These are phyloP conservation scores for Tolypocladium album DNA, from an alignment of 2,329 filamentous ascomycete genomes.

Conservation along the genomic window DNA sequence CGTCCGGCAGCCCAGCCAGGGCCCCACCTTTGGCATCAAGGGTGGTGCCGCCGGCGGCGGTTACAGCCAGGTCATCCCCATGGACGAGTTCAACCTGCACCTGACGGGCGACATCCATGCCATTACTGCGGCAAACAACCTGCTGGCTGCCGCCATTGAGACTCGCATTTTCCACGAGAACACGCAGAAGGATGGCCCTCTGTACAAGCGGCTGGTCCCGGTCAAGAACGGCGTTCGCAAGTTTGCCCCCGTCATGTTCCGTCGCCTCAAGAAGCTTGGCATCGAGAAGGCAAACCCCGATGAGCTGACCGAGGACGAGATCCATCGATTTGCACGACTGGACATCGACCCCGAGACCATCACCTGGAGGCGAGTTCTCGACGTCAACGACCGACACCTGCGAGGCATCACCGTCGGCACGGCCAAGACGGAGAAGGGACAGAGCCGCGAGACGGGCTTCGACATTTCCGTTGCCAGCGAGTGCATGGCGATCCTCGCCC, in stretches of 20 bases:
- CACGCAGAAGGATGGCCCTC: slow-evolving; percentile 79
- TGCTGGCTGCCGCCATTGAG: slow-evolving; percentile 91
- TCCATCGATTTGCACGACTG: slow-evolving; percentile 76
- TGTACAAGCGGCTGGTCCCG: slow-evolving; percentile 83
- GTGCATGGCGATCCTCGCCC: slow-evolving; percentile 94
- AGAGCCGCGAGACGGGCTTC: slow-evolving; percentile 81
- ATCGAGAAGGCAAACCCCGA: slow-evolving; percentile 93
- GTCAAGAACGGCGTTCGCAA: slow-evolving; percentile 79
- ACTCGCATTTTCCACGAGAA: slow-evolving; percentile 98
- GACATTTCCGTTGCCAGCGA: slow-evolving; percentile 97
- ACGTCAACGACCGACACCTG: slow-evolving; percentile 94
- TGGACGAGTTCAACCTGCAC: slow-evolving; percentile 99
- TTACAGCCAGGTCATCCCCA: slow-evolving; percentile 98
- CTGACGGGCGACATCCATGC: slow-evolving; percentile 97
- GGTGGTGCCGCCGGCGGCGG: slow-evolving; percentile 93
- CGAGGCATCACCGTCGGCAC: slow-evolving; percentile 82
- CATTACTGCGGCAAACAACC: slow-evolving; percentile 92
- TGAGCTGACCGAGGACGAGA: slow-evolving; percentile 82
- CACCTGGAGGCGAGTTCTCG: slow-evolving; percentile 90
- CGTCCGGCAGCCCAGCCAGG: slow-evolving; percentile 92
- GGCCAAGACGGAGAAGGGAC: slow-evolving; percentile 82
- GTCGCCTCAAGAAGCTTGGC: slow-evolving; percentile 86
- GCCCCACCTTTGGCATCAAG: slow-evolving; percentile 98
- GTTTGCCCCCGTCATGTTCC: slow-evolving; percentile 86
- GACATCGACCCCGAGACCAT: slow-evolving; percentile 97